These are phyloP conservation scores for Populus simonii DNA, from an alignment of 345 rosid genomes.

Conservation along the genomic window DNA sequence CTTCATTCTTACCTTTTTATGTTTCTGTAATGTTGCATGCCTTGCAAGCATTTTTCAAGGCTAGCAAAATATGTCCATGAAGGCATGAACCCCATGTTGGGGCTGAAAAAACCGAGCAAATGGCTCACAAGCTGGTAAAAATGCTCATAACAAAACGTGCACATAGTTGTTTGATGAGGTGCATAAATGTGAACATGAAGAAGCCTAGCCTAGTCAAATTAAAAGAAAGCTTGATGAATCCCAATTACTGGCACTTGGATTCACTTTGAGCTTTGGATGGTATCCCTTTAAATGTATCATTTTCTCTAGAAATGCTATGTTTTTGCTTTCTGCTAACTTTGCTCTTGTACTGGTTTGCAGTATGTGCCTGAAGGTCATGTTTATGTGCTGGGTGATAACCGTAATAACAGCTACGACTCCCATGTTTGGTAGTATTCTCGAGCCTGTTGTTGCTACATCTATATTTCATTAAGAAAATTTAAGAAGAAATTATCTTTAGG, in stretches of 20 bases:
- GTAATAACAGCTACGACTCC: constrained; percentile 35
- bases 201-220: neutral
- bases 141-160: no score
- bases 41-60: neutral
- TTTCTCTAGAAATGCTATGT: neutral
- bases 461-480: neutral
- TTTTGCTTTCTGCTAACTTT: neutral
- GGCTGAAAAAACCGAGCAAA: neutral
- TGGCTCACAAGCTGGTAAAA: neutral
- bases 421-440: constrained; percentile 29
- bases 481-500: neutral
- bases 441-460: neutral
- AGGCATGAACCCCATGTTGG: neutral
- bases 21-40: neutral
- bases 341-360: constrained; percentile 21
- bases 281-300: neutral
- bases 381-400: constrained; percentile 40
- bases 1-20: constrained; percentile 1
- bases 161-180: no score
- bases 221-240: constrained; percentile 14
- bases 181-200: no score
- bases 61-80: neutral
- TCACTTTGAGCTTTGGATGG: neutral
- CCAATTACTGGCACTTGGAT: neutral
- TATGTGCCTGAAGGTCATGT: constrained; percentile 34